phyloP scores from a whole-genome alignment of 2,329 filamentous ascomycete genomes.

The Exserohilum rostratum region DNA sequence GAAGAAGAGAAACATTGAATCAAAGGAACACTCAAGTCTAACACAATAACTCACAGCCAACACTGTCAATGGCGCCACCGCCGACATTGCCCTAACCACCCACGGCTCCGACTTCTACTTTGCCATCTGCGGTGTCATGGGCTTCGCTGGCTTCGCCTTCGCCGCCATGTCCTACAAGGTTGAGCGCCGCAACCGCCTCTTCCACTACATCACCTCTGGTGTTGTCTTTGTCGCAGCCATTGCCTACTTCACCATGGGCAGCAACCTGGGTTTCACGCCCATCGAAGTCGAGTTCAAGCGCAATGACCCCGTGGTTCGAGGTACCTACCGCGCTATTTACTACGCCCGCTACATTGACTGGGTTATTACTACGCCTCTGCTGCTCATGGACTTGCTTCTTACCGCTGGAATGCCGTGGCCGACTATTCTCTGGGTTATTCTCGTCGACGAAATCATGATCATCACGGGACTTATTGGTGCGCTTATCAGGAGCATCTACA shows the following conservation, averaged over 20 bases:
- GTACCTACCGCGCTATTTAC: constrained; percentile 66
- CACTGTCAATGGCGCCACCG: constrained; percentile 53
- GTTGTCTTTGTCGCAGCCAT: constrained; percentile 66
- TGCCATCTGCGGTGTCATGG: constrained; percentile 66
- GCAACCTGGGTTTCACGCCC: constrained; percentile 67
- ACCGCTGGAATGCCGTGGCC: constrained; percentile 69
- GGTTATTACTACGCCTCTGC: constrained; percentile 68
- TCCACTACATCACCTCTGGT: constrained; percentile 68
- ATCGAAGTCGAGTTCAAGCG: constrained; percentile 66
- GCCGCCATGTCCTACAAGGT: constrained; percentile 60
- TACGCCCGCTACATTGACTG: constrained; percentile 71
- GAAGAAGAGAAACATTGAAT: background rate
- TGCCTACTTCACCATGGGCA: constrained; percentile 71
- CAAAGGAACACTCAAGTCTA: background rate
- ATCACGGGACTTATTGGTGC: constrained; percentile 70
- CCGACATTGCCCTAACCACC: constrained; percentile 64
- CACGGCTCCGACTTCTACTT: constrained; percentile 69
- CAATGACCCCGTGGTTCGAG: constrained; percentile 52
- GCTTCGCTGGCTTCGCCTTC: constrained; percentile 59
- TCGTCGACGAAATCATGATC: constrained; percentile 71
- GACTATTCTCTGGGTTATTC: constrained; percentile 65
- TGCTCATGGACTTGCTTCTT: constrained; percentile 67
- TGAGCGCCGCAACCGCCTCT: constrained; percentile 62
- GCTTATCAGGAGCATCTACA: constrained; percentile 66
- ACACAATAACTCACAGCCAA: constrained; percentile 35